phyloP scores from a whole-genome alignment of 2,329 filamentous ascomycete genomes.

The Cladosporium colombiae region DNA sequence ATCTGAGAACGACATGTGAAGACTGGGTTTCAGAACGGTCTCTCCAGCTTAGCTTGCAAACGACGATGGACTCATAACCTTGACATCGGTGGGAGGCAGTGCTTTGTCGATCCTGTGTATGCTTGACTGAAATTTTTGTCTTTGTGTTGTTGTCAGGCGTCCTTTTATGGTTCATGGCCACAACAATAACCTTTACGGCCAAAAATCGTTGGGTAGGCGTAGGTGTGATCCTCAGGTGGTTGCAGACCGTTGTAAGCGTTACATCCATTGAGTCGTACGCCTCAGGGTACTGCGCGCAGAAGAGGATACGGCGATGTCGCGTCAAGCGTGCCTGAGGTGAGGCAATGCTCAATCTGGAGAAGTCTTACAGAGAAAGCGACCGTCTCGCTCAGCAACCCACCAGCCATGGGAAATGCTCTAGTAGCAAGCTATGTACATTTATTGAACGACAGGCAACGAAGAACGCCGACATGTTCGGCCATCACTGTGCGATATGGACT shows the following conservation, averaged over 20 bases:
- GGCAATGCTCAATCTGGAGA: conserved; percentile 13
- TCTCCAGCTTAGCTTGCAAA: conserved; percentile 14
- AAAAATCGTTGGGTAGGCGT: conserved; percentile 4
- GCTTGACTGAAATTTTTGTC: neutral
- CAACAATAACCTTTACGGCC: conserved; percentile 2
- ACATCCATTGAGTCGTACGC: conserved; percentile 8
- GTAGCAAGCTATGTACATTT: conserved; percentile 9
- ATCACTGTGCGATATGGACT: conserved; percentile 8
- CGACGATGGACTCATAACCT: neutral
- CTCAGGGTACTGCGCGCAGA: conserved; percentile 9
- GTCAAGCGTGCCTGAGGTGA: conserved; percentile 16
- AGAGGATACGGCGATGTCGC: conserved; percentile 15
- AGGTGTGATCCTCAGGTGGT: conserved; percentile 5
- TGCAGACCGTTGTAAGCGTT: conserved; percentile 9
- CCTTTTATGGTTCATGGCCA: neutral
- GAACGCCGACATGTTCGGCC: conserved; percentile 5
- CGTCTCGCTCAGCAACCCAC: conserved; percentile 3
- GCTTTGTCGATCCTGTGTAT: conserved; percentile 8
- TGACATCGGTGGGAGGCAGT: neutral
- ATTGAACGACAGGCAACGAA: conserved; percentile 11
- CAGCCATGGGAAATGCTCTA: conserved; percentile 6
- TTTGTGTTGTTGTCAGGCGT: conserved; percentile 9
- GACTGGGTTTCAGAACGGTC: conserved; percentile 2
- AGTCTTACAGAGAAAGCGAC: conserved; percentile 2
- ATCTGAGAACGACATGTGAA: conserved; percentile 1